phyloP scores from a whole-genome alignment of 2,329 filamentous ascomycete species.

The Aureobasidium mangrovei region DNA sequence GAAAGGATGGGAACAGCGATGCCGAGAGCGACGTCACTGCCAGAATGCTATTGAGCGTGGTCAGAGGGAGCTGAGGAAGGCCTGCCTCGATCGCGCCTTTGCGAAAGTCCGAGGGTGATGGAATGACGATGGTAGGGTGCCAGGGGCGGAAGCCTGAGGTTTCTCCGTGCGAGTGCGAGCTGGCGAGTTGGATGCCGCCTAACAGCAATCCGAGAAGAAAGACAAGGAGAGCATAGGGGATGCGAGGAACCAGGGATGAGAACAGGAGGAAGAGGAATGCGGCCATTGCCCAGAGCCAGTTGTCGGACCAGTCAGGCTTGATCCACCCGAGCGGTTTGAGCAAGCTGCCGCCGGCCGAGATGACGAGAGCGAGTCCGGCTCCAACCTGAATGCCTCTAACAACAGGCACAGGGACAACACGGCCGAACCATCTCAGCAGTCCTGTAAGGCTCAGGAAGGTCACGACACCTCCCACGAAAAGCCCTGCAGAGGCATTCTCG shows the following conservation, averaged over 20 bases:
- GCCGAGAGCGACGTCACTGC: slow-evolving; percentile 72
- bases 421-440: slow-evolving; percentile 63
- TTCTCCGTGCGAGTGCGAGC: slow-evolving; percentile 35
- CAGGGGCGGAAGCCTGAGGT: slow-evolving; percentile 40
- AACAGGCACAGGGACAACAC: slow-evolving; percentile 72
- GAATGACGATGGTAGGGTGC: slow-evolving; percentile 47
- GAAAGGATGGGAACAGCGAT: slow-evolving; percentile 52
- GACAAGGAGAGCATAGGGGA: slow-evolving; percentile 71
- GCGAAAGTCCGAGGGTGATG: slow-evolving; percentile 39
- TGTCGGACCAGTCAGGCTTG: slow-evolving; percentile 60
- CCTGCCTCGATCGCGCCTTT: slow-evolving; percentile 56
- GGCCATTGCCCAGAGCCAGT: slow-evolving; percentile 64
- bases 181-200: slow-evolving; percentile 38
- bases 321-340: slow-evolving; percentile 62
- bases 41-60: slow-evolving; percentile 84
- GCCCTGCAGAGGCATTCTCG: slow-evolving; percentile 72
- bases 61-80: slow-evolving; percentile 80
- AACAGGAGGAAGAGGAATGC: slow-evolving; percentile 64
- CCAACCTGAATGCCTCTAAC: slow-evolving; percentile 94
- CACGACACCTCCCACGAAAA: slow-evolving; percentile 66
- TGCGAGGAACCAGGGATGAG: slow-evolving; percentile 53
- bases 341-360: slow-evolving; percentile 64
- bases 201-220: slow-evolving; percentile 62
- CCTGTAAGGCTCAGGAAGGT: slow-evolving; percentile 72
- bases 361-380: slow-evolving; percentile 72